These are phyloP conservation scores for Scopulariopsis brevicaulis DNA, from an alignment of 2,329 filamentous ascomycete genomes.

Conservation along the genomic window DNA sequence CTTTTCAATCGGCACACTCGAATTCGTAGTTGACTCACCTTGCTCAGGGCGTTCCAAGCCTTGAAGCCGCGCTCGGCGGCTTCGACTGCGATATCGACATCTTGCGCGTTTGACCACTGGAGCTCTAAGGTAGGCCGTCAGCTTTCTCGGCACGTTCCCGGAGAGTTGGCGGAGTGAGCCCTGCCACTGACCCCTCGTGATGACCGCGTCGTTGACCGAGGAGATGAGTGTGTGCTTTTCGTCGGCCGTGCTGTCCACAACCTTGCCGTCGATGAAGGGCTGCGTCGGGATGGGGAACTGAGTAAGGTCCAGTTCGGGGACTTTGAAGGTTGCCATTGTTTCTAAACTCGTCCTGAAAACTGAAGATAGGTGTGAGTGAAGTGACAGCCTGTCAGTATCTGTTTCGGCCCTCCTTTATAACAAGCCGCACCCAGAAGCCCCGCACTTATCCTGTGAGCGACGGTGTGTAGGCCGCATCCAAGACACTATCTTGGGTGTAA, in stretches of 20 bases:
- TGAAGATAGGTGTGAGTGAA: not conserved
- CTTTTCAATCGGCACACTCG: not conserved
- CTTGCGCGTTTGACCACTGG: not conserved
- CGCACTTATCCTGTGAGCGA: no score
- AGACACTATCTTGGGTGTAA: no score
- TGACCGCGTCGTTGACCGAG: not conserved
- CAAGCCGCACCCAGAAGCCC: no score
- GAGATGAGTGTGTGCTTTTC: not conserved
- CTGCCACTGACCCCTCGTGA: not conserved
- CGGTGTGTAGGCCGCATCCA: no score
- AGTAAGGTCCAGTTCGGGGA: not conserved
- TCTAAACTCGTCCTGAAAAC: not conserved
- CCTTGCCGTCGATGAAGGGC: not conserved
- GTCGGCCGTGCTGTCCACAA: not conserved
- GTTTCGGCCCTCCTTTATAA: no score
- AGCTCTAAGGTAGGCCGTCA: not conserved
- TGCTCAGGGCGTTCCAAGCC: not conserved
- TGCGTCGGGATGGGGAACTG: not conserved
- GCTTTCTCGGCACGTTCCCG: not conserved
- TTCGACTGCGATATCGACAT: not conserved
- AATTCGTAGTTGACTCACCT: not conserved
- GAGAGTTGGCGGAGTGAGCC: not conserved
- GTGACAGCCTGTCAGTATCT: no score
- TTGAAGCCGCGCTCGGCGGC: not conserved
- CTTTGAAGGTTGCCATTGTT: not conserved